phyloP scores from a whole-genome alignment of 2,329 filamentous ascomycete genomes.

The Penicillium concentricum region DNA sequence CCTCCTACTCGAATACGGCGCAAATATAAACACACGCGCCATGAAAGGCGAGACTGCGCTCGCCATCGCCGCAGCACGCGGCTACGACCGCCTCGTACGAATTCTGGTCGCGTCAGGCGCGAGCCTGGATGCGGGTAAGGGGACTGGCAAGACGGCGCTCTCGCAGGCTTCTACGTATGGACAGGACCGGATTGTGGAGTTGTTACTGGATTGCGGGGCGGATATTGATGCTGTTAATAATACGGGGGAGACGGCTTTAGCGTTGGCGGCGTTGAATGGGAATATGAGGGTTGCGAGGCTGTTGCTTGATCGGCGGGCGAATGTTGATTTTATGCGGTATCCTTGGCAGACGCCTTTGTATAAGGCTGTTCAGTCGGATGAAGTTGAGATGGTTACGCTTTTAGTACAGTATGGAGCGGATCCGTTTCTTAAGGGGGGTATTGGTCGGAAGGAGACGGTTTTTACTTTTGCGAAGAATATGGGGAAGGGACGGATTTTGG shows the following conservation, averaged over 20 bases:
- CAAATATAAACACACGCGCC: not conserved
- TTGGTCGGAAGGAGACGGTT: not conserved
- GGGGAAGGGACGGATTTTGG: not conserved
- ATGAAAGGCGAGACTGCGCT: conserved; percentile 11
- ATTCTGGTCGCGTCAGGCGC: conserved; percentile 12
- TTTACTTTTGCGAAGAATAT: not conserved
- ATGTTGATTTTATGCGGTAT: conserved; percentile 5
- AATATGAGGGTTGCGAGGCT: conserved; percentile 11
- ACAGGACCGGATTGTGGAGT: conserved; percentile 9
- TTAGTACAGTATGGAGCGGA: conserved; percentile 16
- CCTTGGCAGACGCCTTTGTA: conserved; percentile 12
- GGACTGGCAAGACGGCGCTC: conserved; percentile 7
- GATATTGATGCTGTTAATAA: conserved; percentile 12
- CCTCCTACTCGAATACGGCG: conserved; percentile 14
- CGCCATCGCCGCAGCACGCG: conserved; percentile 7
- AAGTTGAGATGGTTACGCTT: conserved; percentile 7
- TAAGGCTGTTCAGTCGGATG: conserved; percentile 11
- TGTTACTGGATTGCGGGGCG: conserved; percentile 15
- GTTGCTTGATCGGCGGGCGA: conserved; percentile 13
- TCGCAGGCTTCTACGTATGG: conserved; percentile 13
- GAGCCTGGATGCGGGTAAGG: not conserved
- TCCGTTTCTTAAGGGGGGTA: conserved; percentile 6
- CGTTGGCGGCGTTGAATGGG: conserved; percentile 13
- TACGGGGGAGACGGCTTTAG: conserved; percentile 16
- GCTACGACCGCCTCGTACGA: conserved; percentile 12